Conservation (phyloP, 2,329 filamentous ascomycete species). For the Beauveria bassiana region DNA sequence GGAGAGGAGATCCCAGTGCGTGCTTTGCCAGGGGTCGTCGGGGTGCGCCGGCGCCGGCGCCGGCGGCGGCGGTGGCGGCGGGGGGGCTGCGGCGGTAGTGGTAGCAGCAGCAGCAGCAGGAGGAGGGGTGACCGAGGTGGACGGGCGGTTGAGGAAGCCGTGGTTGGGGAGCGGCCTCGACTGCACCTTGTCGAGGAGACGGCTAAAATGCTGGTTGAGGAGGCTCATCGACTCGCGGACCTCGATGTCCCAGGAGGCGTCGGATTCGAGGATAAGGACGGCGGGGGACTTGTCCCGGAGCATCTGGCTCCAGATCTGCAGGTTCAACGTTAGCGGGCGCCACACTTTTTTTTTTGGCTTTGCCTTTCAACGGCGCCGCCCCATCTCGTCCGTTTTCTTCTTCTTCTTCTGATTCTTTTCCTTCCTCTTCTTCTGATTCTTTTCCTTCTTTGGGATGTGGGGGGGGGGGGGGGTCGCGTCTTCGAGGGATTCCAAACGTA, state of each 20-base stretch:
- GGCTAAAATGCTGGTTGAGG: conserved; percentile 18
- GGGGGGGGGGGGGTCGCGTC: too few species aligned
- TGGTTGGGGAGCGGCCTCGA: neutral
- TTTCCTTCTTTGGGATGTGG: neutral
- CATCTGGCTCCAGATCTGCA: conserved; percentile 21
- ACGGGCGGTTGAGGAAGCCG: neutral
- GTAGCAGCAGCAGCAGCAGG: too few species aligned
- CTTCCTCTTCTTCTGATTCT: neutral
- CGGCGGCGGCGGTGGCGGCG: neutral
- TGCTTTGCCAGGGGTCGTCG: conserved; percentile 10
- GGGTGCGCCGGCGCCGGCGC: neutral
- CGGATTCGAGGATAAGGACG: conserved; percentile 22
- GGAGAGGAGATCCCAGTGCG: conserved; percentile 10
- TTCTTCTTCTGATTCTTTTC: neutral
- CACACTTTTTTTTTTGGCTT: neutral
- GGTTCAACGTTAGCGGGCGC: neutral
- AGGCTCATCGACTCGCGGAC: conserved; percentile 18
- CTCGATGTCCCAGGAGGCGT: conserved; percentile 22
- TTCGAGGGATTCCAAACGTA: conserved; percentile 3
- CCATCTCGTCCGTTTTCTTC: too few species aligned
- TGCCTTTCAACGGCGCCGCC: too few species aligned
- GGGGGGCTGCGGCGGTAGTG: too few species aligned
- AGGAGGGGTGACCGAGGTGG: too few species aligned
- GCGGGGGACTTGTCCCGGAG: conserved; percentile 15
- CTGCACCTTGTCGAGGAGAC: conserved; percentile 6